Evolutionary conservation across 78 protist genomes (phyloP).

Genomic region (Dictyostelium capitatum): DNA sequence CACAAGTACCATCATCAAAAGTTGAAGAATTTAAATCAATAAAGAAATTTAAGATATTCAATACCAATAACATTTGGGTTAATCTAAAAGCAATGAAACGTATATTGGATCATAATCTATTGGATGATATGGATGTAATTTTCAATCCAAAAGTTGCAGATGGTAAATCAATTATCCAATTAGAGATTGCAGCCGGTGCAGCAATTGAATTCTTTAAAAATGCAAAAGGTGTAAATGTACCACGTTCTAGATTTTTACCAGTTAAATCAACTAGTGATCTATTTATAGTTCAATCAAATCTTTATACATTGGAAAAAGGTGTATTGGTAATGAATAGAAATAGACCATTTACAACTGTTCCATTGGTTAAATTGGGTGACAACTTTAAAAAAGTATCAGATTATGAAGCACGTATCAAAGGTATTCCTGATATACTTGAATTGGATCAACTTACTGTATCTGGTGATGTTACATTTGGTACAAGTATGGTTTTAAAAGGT

Average conservation of each 20-base stretch:
- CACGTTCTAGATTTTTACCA: conserved; percentile 98
- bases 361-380: conserved; percentile 94
- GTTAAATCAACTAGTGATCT: conserved; percentile 97
- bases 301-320: conserved; percentile 88
- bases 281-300: conserved; percentile 93
- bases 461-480: conserved; percentile 96
- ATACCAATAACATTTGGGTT: conserved; percentile 99
- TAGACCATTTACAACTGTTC: conserved; percentile 85
- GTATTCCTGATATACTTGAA: conserved; percentile 94
- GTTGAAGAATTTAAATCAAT: conserved; percentile 96
- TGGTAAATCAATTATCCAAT: conserved; percentile 94
- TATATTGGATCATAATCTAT: conserved; percentile 38
- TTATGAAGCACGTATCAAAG: conserved; percentile 78
- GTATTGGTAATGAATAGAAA: conserved; percentile 82
- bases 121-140: conserved; percentile 93
- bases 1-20: conserved; percentile 94
- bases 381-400: conserved; percentile 88
- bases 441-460: conserved; percentile 93
- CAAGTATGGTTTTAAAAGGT: conserved; percentile 87
- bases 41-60: conserved; percentile 96
- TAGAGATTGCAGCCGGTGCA: conserved; percentile 98
- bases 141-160: conserved; percentile 94
- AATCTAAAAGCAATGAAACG: conserved; percentile 88
- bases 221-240: conserved; percentile 94
- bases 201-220: conserved; percentile 93